These are phyloP conservation scores for Tephrocybe sp. DNA, from an alignment of 768 basidiomycete genomes.

Conservation along the genomic window DNA sequence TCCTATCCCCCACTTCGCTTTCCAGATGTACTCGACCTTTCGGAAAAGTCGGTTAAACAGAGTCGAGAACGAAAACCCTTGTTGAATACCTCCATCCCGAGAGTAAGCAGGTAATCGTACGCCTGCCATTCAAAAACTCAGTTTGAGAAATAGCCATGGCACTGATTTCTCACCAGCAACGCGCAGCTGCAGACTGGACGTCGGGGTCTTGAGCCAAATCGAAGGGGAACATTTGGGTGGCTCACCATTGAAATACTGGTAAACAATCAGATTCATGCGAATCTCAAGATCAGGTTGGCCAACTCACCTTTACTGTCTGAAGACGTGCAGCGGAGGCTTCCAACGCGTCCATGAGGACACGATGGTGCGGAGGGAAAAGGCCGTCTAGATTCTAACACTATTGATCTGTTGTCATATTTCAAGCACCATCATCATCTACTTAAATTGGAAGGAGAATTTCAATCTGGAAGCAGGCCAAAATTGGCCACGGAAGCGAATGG, in stretches of 20 bases:
- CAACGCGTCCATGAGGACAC: background rate
- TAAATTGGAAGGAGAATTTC: too few species aligned
- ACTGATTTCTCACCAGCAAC: slow-evolving; percentile 1
- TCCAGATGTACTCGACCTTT: slow-evolving; percentile 23
- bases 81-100: slow-evolving; percentile 7
- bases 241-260: slow-evolving; percentile 8
- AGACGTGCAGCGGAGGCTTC: background rate
- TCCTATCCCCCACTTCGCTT: slow-evolving; percentile 18
- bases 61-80: background rate
- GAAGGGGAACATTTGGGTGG: background rate
- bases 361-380: too few species aligned
- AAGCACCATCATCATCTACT: too few species aligned
- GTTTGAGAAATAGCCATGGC: background rate
- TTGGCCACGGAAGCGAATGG: too few species aligned
- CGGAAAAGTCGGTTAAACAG: background rate
- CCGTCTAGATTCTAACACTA: background rate
- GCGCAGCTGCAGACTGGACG: slow-evolving; percentile 7
- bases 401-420: background rate
- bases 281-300: background rate
- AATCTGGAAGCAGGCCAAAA: too few species aligned
- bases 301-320: slow-evolving; percentile 4
- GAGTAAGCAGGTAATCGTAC: slow-evolving; percentile 7
- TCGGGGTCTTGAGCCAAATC: too few species aligned
- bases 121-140: background rate
- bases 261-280: background rate